Evolutionary conservation across 768 basidiomycete genomes (phyloP).

Genomic region (Solioccasus polychromus): DNA sequence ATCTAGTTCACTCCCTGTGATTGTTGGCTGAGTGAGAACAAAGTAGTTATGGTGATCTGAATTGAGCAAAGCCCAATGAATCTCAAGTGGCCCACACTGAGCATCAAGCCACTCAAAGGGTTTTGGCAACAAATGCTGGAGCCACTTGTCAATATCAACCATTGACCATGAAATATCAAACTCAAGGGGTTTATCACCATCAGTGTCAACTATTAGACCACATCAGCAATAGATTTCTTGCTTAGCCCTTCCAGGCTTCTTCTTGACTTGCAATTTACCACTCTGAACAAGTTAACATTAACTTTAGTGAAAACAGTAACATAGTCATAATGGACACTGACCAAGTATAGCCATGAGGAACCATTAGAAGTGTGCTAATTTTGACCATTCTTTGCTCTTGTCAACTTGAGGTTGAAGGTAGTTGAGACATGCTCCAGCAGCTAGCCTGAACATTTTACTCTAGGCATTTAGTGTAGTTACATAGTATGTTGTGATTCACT

Average conservation of each 20-base stretch:
- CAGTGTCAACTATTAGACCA: background rate
- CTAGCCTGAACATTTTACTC: too few relatives aligned
- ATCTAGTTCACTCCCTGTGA: slow-evolving; percentile 1
- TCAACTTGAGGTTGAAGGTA: too few relatives aligned
- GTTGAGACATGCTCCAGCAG: too few relatives aligned
- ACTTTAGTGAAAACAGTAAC: too few relatives aligned
- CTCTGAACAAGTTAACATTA: too few relatives aligned
- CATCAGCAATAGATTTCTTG: background rate
- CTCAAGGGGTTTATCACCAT: background rate
- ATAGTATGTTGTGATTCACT: too few relatives aligned
- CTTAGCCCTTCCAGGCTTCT: background rate
- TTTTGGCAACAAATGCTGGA: background rate
- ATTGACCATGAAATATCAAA: slow-evolving; percentile 1
- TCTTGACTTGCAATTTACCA: background rate
- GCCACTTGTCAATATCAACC: slow-evolving; percentile 1
- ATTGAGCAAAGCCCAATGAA: slow-evolving; percentile 2
- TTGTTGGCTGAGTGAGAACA: background rate
- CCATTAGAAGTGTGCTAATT: too few relatives aligned
- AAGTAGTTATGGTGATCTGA: background rate
- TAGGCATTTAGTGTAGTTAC: too few relatives aligned
- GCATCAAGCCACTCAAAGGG: slow-evolving; percentile 9
- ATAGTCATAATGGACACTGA: too few relatives aligned
- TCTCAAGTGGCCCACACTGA: background rate
- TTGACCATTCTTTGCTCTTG: too few relatives aligned
- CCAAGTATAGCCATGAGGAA: too few relatives aligned